These are phyloP conservation scores for Syzygium syzygioides DNA, from an alignment of 441 rosid species.

Conservation along the genomic window DNA sequence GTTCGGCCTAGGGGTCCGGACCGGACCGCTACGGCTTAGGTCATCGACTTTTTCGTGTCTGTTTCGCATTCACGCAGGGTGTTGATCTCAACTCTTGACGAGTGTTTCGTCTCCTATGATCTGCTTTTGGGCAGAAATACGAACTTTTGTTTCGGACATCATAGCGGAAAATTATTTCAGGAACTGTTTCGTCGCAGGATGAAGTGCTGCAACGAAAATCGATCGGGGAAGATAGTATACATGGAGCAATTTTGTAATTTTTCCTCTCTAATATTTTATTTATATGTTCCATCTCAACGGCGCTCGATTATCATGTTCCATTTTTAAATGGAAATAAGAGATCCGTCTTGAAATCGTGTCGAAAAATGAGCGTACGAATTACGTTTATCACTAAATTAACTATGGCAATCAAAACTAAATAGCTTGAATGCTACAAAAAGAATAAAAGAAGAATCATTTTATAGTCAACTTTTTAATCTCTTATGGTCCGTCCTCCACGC, in stretches of 20 bases:
- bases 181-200: not conserved
- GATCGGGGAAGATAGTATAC: not conserved
- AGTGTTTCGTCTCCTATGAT: too few species aligned
- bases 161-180: not conserved
- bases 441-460: not conserved
- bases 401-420: not conserved
- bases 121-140: too few species aligned
- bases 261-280: not conserved
- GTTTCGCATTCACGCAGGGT: not conserved
- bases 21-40: not conserved
- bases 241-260: fast-evolving
- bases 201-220: not conserved
- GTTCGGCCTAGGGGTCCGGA: not conserved
- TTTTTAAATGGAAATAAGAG: not conserved
- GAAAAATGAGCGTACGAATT: not conserved
- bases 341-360: not conserved
- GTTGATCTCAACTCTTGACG: not conserved
- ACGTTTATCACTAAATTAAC: not conserved
- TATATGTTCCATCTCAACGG: not conserved
- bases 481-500: not conserved
- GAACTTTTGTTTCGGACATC: not conserved
- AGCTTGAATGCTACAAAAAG: not conserved
- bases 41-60: not conserved
- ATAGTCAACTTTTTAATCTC: not conserved
- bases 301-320: not conserved